phyloP scores from a whole-genome alignment of 768 basidiomycete species.

The Mycena venus region DNA sequence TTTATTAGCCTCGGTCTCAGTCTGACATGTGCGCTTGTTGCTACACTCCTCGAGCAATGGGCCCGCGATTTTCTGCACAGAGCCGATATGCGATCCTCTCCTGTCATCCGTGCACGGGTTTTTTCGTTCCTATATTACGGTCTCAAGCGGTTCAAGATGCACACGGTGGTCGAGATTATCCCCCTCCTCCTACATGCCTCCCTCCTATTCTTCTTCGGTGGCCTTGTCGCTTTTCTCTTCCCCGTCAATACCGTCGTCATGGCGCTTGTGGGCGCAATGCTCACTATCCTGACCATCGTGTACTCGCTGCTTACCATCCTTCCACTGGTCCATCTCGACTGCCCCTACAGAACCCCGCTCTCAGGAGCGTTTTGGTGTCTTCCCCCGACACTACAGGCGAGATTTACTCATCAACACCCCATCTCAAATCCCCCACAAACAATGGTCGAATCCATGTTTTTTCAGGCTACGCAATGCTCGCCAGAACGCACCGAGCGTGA shows the following conservation, averaged over 20 bases:
- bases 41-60: constrained; percentile 21
- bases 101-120: not conserved
- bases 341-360: constrained; percentile 30
- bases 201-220: constrained; percentile 30
- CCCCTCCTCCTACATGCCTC: constrained; percentile 32
- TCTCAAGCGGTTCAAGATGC: constrained; percentile 5
- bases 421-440: not conserved
- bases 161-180: constrained; percentile 19
- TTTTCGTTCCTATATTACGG: constrained; percentile 22
- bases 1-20: constrained; percentile 19
- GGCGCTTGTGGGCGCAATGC: not conserved
- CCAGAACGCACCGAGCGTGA: not conserved
- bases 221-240: constrained; percentile 28
- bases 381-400: not conserved
- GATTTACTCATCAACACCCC: not conserved
- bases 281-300: not conserved
- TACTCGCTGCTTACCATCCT: constrained; percentile 29
- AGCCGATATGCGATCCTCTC: constrained; percentile 6
- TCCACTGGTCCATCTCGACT: constrained; percentile 23
- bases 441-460: not conserved
- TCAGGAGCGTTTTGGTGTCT: not conserved
- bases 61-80: constrained; percentile 14
- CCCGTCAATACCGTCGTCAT: constrained; percentile 17
- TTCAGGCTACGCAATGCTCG: not conserved
- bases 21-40: constrained; percentile 14